Conservation (phyloP, 2,329 filamentous ascomycete species). For the Monosporascus sp. region DNA sequence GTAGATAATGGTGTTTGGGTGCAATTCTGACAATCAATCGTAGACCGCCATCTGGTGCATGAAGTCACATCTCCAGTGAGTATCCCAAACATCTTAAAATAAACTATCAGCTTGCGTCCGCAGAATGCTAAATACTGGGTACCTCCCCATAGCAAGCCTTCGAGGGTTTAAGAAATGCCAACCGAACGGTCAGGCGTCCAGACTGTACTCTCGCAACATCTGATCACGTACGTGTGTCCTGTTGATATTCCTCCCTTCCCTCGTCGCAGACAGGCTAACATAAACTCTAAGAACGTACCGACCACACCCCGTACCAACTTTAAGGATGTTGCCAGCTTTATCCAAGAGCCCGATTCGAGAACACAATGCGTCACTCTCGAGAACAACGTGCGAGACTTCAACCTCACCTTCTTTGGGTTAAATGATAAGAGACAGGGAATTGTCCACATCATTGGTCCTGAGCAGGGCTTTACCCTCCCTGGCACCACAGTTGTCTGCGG, state of each 20-base stretch:
- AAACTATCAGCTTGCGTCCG: background rate
- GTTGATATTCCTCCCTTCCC: background rate
- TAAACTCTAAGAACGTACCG: constrained; percentile 72
- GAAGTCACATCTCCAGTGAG: constrained; percentile 94
- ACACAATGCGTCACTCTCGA: constrained; percentile 94
- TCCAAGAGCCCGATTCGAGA: constrained; percentile 89
- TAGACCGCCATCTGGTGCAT: constrained; percentile 92
- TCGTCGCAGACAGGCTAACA: constrained; percentile 13
- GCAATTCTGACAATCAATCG: constrained; percentile 7
- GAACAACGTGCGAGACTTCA: constrained; percentile 95
- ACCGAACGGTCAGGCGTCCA: constrained; percentile 80
- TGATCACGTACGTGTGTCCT: constrained; percentile 72
- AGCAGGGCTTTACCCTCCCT: constrained; percentile 97
- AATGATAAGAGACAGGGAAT: constrained; percentile 97
- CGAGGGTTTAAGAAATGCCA: constrained; percentile 87
- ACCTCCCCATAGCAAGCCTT: constrained; percentile 73
- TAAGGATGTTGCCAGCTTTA: constrained; percentile 90
- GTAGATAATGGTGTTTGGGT: constrained; percentile 3
- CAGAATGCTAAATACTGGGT: constrained; percentile 9
- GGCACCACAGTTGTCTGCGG: constrained; percentile 96
- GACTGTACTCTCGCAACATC: constrained; percentile 96
- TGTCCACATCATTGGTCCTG: constrained; percentile 95
- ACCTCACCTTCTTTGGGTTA: constrained; percentile 94
- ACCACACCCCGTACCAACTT: constrained; percentile 86
- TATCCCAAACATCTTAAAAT: constrained; percentile 10